Base-by-base conservation (phyloP, 139 green algal genomes). In the Astrephomene gubernaculifera region DNA sequence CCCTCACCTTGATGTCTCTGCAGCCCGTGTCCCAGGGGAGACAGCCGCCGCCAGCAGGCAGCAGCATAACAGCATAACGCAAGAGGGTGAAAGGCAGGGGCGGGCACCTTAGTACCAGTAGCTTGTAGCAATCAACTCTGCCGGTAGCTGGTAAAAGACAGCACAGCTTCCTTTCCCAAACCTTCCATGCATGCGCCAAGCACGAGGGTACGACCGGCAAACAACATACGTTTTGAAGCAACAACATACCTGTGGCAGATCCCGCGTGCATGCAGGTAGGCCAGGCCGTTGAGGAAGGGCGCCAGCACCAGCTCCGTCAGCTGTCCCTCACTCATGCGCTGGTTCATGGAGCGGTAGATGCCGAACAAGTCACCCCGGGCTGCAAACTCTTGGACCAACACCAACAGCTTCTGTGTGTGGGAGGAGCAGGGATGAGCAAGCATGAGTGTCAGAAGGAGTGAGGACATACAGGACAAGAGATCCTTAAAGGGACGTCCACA, bases 341-440 rank as follows among this genome's bases (percentile, higher is more conserved):
- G 79, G 44, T 57, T 39, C 25, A 85, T 39, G 8, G 63, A 38
- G 24, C 44, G 44, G 22, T 54, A 49, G 33, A 85, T 74, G 79
- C 64, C 63, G 64, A 79, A 83, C 71, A 88, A 27, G 43, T 88
- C 83, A 22, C 83, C 83, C 14, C 64, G 60, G 25, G 41, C 43
- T 4, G 83, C 83, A 21, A 71, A 81, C 73, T 88, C 83, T 64
- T 85, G 73, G 17, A 88, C 83, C 39, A 88, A 39, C 71, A 84
- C 78, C 44, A 88, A 61, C 1, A 69, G 65, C 19, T 41, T 52
- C 49, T 88, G 57, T 31, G 36, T 38, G 14, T 2, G 25, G 43
- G 31, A 22, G 12, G 69, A 38, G 24, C 38, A 17, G 4, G 43
- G 29, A 44, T 10, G 70, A 8, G 43, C 4, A 21, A 31, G 10